These are phyloP conservation scores for Fusarium succisae DNA, from an alignment of 2,329 filamentous ascomycete genomes.

Conservation along the genomic window DNA sequence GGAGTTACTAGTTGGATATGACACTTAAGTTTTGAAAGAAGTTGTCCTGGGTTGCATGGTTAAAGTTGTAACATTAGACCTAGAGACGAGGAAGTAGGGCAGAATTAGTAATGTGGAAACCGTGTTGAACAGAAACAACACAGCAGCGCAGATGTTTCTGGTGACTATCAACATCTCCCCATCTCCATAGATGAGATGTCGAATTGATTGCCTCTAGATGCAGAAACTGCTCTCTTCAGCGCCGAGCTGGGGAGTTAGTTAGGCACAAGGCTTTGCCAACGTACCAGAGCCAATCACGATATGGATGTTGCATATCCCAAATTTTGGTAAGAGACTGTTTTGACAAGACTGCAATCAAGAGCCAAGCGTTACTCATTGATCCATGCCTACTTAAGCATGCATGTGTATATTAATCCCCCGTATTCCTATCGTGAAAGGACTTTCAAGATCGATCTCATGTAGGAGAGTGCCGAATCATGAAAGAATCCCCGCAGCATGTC, in stretches of 20 bases:
- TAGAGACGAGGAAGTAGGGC: background rate
- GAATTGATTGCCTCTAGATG: background rate
- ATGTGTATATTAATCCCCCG: background rate
- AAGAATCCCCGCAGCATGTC: constrained; percentile 37
- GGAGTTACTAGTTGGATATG: background rate
- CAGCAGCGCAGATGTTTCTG: background rate
- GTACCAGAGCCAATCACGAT: background rate
- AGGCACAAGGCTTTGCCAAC: background rate
- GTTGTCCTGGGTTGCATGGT: background rate
- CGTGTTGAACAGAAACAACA: background rate
- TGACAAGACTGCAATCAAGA: background rate
- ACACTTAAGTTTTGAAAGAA: background rate
- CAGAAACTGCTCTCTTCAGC: background rate
- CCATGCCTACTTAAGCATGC: background rate
- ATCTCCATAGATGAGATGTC: background rate
- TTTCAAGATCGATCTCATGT: constrained; percentile 12
- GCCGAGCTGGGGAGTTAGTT: background rate
- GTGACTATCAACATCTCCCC: background rate
- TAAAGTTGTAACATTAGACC: background rate
- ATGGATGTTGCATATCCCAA: background rate
- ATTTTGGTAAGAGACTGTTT: background rate
- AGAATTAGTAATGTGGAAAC: background rate
- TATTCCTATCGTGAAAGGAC: background rate
- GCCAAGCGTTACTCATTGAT: background rate
- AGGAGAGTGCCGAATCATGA: constrained; percentile 22